phyloP scores from a whole-genome alignment of 1,284 basidiomycete species.

The Inonotus hispidus region DNA sequence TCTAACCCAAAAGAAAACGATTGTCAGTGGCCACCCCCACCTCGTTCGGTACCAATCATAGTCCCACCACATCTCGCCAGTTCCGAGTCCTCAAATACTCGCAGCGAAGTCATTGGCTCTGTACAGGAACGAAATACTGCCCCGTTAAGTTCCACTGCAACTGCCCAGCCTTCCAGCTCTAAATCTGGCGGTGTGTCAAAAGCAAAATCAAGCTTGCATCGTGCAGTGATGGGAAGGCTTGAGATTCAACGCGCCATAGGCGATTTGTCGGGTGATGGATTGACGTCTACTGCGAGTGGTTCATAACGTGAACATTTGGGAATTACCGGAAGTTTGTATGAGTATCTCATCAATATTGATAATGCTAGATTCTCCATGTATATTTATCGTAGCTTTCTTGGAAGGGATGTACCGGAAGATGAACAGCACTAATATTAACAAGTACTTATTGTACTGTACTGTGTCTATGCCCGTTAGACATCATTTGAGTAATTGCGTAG shows the following conservation, averaged over 20 bases:
- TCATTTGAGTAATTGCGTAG: no score
- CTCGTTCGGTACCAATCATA: conserved; percentile 63
- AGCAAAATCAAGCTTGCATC: conserved; percentile 56
- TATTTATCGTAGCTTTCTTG: not conserved
- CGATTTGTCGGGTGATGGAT: conserved; percentile 39
- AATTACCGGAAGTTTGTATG: not conserved
- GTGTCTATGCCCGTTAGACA: no score
- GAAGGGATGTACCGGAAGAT: no score
- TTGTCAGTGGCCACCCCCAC: conserved; percentile 72
- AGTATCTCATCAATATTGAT: not conserved
- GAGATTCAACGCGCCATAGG: conserved; percentile 70
- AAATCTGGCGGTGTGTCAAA: conserved; percentile 14
- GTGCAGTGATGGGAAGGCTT: conserved; percentile 66
- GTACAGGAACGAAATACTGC: conserved; percentile 12
- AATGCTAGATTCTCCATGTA: not conserved
- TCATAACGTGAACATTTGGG: no score
- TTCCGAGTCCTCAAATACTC: conserved; percentile 15
- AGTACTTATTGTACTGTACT: no score
- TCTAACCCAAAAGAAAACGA: not conserved
- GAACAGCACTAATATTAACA: no score
- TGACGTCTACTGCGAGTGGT: not conserved
- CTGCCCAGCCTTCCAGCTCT: not conserved
- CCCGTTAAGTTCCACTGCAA: not conserved
- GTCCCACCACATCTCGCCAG: conserved; percentile 54
- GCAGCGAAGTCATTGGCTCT: conserved; percentile 12